phyloP scores from a whole-genome alignment of 2,329 filamentous ascomycete genomes.

The Lasiodiplodia citricola region DNA sequence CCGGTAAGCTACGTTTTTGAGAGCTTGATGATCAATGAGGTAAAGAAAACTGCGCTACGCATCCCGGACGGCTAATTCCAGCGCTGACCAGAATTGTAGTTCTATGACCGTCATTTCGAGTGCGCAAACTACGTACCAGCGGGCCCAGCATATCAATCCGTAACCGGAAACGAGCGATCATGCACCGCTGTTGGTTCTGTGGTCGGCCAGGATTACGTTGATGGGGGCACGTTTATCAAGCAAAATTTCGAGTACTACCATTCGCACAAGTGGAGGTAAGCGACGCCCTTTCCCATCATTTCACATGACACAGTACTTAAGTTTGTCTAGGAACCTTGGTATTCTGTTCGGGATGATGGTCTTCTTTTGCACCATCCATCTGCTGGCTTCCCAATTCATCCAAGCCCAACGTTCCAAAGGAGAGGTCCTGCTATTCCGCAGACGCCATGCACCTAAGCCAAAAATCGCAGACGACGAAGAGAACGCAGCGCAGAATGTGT shows the following conservation, averaged over 20 bases:
- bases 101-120: too few species aligned
- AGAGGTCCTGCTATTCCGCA: conserved; percentile 42
- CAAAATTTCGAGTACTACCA: conserved; percentile 41
- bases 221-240: conserved; percentile 46
- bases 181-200: conserved; percentile 51
- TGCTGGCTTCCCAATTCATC: conserved; percentile 47
- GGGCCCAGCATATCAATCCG: too few species aligned
- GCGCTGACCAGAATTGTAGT: too few species aligned
- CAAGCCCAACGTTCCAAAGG: conserved; percentile 49
- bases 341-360: conserved; percentile 47
- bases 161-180: conserved; percentile 33
- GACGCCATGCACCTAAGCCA: conserved; percentile 31
- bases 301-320: conserved; percentile 29
- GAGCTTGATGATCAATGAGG: conserved; percentile 78
- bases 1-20: conserved; percentile 83
- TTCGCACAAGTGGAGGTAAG: conserved; percentile 39
- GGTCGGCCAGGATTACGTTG: conserved; percentile 45
- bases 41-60: conserved; percentile 41
- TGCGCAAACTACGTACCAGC: too few species aligned
- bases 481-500: conserved; percentile 29
- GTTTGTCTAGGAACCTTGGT: conserved; percentile 46
- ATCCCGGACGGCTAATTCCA: too few species aligned
- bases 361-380: conserved; percentile 38
- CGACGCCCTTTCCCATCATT: too few species aligned
- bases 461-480: too few species aligned